Evolutionary conservation across 352 stramenopile species (phyloP).

Genomic region (Globisporangium cylindrosporum): DNA sequence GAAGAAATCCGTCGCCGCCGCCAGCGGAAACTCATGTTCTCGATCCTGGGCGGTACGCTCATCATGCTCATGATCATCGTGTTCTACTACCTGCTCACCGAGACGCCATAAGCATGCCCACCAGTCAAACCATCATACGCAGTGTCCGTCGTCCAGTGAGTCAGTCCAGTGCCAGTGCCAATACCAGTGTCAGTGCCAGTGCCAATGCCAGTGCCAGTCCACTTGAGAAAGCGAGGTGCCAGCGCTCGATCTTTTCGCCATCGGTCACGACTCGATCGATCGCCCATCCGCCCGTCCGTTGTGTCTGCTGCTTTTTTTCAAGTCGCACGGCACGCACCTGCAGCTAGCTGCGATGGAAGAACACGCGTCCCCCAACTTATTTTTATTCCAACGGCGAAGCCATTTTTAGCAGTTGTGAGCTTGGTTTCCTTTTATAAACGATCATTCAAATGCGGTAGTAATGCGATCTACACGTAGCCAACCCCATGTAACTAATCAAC

Average conservation of each 20-base stretch:
- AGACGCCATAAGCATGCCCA: conserved; percentile 29
- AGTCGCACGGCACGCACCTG: neutral
- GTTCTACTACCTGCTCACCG: conserved; percentile 75
- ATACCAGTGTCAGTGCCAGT: neutral
- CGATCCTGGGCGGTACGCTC: conserved; percentile 55
- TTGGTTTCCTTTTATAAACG: neutral
- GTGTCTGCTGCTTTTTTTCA: neutral
- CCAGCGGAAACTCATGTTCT: conserved; percentile 74
- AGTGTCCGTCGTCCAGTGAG: neutral
- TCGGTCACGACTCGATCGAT: neutral
- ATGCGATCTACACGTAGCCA: neutral
- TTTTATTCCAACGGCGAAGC: neutral
- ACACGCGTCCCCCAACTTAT: neutral
- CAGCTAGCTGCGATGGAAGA: neutral
- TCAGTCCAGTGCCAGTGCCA: neutral
- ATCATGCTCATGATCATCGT: conserved; percentile 73
- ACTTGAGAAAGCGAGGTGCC: neutral
- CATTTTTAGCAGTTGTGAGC: neutral
- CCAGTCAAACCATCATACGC: neutral
- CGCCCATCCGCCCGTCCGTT: neutral
- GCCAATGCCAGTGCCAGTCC: neutral
- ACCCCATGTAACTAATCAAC: neutral
- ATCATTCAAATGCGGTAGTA: neutral
- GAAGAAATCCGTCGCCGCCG: conserved; percentile 56
- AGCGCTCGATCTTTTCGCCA: neutral